Conservation (phyloP, 2,329 filamentous ascomycete species). For the Ascochyta koolunga region DNA sequence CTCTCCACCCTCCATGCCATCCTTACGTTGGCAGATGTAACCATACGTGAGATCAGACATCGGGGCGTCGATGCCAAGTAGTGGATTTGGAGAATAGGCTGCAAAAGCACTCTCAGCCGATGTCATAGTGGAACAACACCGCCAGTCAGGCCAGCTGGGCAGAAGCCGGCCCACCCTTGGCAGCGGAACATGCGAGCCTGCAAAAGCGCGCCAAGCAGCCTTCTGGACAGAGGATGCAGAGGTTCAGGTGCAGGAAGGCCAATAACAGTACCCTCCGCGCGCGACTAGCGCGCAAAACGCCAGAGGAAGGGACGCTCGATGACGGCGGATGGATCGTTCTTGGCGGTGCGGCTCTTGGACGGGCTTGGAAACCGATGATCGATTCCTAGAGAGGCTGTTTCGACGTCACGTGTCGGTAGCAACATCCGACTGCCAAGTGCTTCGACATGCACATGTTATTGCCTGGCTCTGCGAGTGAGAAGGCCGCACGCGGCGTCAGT, state of each 20-base stretch:
- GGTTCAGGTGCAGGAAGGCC: background rate
- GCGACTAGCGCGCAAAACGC: too few species aligned
- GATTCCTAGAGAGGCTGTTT: slow-evolving; percentile 6
- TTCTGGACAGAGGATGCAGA: slow-evolving; percentile 9
- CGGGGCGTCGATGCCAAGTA: slow-evolving; percentile 22
- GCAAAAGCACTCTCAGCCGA: slow-evolving; percentile 24
- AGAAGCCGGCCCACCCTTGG: slow-evolving; percentile 25
- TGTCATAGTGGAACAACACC: slow-evolving; percentile 36
- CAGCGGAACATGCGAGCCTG: slow-evolving; percentile 20
- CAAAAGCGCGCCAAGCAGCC: slow-evolving; percentile 17
- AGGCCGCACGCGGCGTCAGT: too few species aligned
- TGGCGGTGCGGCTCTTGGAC: slow-evolving; percentile 17
- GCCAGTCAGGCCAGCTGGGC: slow-evolving; percentile 27
- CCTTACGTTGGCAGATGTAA: slow-evolving; percentile 36
- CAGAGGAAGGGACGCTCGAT: slow-evolving; percentile 14
- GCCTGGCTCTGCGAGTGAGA: too few species aligned
- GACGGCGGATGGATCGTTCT: slow-evolving; percentile 13
- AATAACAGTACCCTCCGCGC: too few species aligned
- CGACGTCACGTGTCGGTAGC: slow-evolving; percentile 9
- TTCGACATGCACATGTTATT: too few species aligned
- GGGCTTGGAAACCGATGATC: slow-evolving; percentile 14
- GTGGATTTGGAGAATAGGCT: slow-evolving; percentile 1
- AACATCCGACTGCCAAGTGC: slow-evolving; percentile 12
- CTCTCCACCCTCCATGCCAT: slow-evolving; percentile 18
- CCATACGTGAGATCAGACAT: slow-evolving; percentile 21